These are phyloP conservation scores for Darksidea phi DNA, from an alignment of 495 filamentous ascomycete genomes.

Conservation along the genomic window DNA sequence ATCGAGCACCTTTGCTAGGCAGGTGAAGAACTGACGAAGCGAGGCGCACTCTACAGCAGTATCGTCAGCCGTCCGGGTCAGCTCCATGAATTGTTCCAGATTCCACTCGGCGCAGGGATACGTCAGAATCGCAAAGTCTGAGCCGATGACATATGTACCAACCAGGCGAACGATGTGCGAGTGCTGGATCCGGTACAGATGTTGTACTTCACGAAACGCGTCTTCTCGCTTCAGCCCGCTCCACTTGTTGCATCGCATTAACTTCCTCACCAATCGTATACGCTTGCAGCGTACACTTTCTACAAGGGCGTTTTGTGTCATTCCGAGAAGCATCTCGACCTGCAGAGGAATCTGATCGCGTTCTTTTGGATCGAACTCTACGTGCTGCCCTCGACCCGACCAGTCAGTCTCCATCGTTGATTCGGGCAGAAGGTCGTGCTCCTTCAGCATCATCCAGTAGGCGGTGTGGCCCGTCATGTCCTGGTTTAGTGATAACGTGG, in stretches of 20 bases:
- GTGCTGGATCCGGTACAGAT: not conserved
- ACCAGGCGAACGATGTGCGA: constrained; percentile 4
- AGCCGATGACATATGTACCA: not conserved
- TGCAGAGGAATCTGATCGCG: constrained; percentile 3
- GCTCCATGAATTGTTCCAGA: not conserved
- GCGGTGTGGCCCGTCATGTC: not conserved
- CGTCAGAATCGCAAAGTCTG: not conserved
- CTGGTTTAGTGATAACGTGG: not conserved
- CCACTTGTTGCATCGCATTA: not conserved
- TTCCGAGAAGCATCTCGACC: not conserved
- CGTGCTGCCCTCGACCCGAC: constrained; percentile 20
- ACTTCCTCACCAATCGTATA: not conserved
- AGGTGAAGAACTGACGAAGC: constrained; percentile 3
- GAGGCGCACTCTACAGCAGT: not conserved
- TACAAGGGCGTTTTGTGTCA: not conserved
- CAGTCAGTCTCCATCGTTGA: constrained; percentile 9
- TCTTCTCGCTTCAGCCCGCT: constrained; percentile 3
- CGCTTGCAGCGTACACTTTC: constrained; percentile 5
- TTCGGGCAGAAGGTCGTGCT: not conserved
- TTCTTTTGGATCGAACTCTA: constrained; percentile 4
- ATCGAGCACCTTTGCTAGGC: not conserved
- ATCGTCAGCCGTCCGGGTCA: not conserved
- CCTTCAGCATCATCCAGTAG: not conserved
- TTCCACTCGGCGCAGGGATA: constrained; percentile 3
- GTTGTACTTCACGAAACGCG: not conserved